Conservation (phyloP, 1,284 basidiomycete genomes). For the Leccinum variabile region DNA sequence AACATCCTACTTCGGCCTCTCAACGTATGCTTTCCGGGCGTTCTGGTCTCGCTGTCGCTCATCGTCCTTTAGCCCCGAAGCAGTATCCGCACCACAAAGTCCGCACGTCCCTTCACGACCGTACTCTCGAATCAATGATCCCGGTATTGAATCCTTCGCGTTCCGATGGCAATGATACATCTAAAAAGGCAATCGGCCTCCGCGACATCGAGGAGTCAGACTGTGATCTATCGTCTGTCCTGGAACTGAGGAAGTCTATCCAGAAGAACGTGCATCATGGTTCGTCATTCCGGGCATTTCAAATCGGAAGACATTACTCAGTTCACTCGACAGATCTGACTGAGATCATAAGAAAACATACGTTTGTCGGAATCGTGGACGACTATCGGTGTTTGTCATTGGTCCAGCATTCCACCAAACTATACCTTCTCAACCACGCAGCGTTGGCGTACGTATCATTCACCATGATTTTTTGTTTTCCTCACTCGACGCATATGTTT, state of each 20-base stretch:
- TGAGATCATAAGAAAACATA: conserved; percentile 85
- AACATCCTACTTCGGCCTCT: conserved; percentile 6
- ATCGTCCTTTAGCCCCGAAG: conserved; percentile 42
- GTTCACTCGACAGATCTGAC: conserved; percentile 58
- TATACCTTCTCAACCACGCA: conserved; percentile 89
- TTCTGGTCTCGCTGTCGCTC: conserved; percentile 2
- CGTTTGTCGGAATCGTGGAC: conserved; percentile 93
- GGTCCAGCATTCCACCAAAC: conserved; percentile 84
- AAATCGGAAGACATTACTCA: background rate
- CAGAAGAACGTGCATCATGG: conserved; percentile 66
- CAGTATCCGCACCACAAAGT: conserved; percentile 86
- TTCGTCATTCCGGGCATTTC: conserved; percentile 39
- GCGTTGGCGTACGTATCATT: conserved; percentile 64
- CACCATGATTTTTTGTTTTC: background rate
- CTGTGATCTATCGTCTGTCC: conserved; percentile 82
- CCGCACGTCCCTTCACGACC: conserved; percentile 82
- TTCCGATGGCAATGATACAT: conserved; percentile 27
- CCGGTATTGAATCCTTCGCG: conserved; percentile 53
- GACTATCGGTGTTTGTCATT: conserved; percentile 72
- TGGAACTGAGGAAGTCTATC: conserved; percentile 62
- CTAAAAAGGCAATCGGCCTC: conserved; percentile 33
- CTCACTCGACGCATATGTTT: background rate
- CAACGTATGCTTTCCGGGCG: conserved; percentile 18
- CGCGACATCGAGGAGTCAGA: conserved; percentile 75
- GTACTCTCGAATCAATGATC: conserved; percentile 95